phyloP scores from a whole-genome alignment of 352 stramenopile species.

The Pythium biforme region DNA sequence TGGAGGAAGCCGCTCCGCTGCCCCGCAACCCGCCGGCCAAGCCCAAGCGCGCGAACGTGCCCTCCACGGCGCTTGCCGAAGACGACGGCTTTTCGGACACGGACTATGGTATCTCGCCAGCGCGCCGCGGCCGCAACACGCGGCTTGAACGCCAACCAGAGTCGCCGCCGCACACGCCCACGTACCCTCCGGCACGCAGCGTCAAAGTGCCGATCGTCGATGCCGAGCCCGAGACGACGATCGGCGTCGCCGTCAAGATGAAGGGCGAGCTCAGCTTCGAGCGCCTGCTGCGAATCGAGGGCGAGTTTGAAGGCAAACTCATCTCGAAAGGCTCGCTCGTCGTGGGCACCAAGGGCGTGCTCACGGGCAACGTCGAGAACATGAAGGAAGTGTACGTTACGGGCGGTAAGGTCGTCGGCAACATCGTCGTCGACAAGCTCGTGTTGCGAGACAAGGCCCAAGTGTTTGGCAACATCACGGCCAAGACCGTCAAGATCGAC shows the following conservation, averaged over 20 bases:
- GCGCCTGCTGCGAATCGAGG: constrained; percentile 85
- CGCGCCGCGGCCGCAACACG: constrained; percentile 58
- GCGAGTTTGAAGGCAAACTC: constrained; percentile 88
- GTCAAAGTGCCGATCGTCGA: constrained; percentile 72
- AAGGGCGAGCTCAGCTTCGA: constrained; percentile 91
- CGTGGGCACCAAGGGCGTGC: constrained; percentile 73
- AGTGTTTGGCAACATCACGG: constrained; percentile 89
- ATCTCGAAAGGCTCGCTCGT: constrained; percentile 89
- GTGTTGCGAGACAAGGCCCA: constrained; percentile 83
- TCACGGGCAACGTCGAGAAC: constrained; percentile 80
- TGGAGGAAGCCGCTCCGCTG: constrained; percentile 56
- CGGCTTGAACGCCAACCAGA: constrained; percentile 46
- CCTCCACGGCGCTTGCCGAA: constrained; percentile 34
- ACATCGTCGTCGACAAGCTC: constrained; percentile 84
- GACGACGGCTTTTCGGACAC: constrained; percentile 66
- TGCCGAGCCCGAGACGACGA: constrained; percentile 77
- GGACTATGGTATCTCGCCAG: constrained; percentile 54
- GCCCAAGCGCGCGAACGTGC: constrained; percentile 62
- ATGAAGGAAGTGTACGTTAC: constrained; percentile 89
- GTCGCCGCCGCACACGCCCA: constrained; percentile 64
- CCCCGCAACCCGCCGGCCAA: constrained; percentile 67
- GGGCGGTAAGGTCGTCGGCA: constrained; percentile 84
- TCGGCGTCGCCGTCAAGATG: constrained; percentile 83
- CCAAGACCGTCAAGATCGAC: constrained; percentile 89
- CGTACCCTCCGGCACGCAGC: constrained; percentile 42